Percentiles rank a stretch among this genome's conserved stretches.
Conservation (phyloP, 2,329 filamentous ascomycete genomes). For the Rhexocercosporidium sp. region DNA sequence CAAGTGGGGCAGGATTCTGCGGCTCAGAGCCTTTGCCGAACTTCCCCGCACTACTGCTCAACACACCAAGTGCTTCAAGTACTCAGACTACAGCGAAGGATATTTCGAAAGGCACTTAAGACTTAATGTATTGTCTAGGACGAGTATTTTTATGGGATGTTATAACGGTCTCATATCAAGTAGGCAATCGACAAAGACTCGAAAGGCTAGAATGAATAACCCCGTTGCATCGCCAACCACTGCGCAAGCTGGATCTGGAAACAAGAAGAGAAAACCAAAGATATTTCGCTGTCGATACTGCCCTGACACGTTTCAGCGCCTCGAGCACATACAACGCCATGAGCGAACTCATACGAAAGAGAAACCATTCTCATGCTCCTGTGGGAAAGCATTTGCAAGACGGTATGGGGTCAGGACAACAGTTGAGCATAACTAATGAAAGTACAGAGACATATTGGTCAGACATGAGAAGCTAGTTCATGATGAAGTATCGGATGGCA, state of each 20-base stretch:
- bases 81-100: too few relatives aligned
- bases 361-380: slow-evolving; percentile 66
- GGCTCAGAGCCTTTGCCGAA: neutral
- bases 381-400: slow-evolving; percentile 67
- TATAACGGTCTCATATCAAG: too few relatives aligned
- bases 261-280: slow-evolving; percentile 16
- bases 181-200: neutral
- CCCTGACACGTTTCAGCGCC: slow-evolving; percentile 66
- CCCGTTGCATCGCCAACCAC: neutral
- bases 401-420: slow-evolving; percentile 52
- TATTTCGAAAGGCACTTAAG: too few relatives aligned
- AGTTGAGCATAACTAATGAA: slow-evolving; percentile 58
- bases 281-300: slow-evolving; percentile 59
- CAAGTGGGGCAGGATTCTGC: slow-evolving; percentile 1
- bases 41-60: neutral
- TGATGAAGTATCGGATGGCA: slow-evolving; percentile 16
- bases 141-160: too few relatives aligned
- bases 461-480: slow-evolving; percentile 69
- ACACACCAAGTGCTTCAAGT: neutral
- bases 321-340: slow-evolving; percentile 68
- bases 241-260: neutral
- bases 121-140: too few relatives aligned
- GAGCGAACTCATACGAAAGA: slow-evolving; percentile 69
- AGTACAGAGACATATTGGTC: slow-evolving; percentile 67
- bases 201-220: slow-evolving; percentile 2